These are phyloP conservation scores for Penicillium egyptiacum DNA, from an alignment of 495 filamentous ascomycete genomes.

Conservation along the genomic window DNA sequence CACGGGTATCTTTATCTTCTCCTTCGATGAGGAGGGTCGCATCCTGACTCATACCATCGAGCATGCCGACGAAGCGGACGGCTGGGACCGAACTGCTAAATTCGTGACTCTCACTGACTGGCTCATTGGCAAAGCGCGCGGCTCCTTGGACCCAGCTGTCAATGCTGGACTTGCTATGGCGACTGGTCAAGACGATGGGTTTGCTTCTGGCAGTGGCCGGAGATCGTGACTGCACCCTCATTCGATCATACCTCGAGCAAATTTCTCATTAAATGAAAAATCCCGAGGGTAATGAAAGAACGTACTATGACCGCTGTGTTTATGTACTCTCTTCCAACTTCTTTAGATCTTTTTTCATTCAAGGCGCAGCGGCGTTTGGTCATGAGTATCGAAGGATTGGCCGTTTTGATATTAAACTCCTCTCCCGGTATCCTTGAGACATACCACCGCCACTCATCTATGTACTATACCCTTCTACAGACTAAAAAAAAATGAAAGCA, in stretches of 20 bases:
- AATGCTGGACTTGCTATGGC: constrained; percentile 38
- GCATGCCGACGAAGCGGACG: constrained; percentile 76
- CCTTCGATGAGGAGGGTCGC: constrained; percentile 87
- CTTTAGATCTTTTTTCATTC: neutral
- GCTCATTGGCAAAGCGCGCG: constrained; percentile 67
- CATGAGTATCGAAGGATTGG: neutral
- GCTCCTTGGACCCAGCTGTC: constrained; percentile 44
- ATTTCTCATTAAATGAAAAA: neutral
- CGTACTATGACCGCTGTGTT: neutral
- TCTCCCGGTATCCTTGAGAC: neutral
- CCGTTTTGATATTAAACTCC: neutral
- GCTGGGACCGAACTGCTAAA: constrained; percentile 66
- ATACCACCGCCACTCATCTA: constrained; percentile 14
- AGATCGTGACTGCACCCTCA: constrained; percentile 1
- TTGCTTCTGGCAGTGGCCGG: constrained; percentile 2
- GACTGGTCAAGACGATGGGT: constrained; percentile 22
- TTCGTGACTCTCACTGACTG: constrained; percentile 88
- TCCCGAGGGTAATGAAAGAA: neutral
- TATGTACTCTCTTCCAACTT: neutral
- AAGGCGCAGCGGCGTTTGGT: neutral
- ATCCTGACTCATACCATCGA: constrained; percentile 89
- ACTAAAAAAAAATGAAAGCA: neutral
- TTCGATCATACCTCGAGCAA: neutral
- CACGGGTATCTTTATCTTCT: constrained; percentile 84
- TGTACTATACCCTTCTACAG: constrained; percentile 13